phyloP scores from a whole-genome alignment of 2,329 filamentous ascomycete species.

The Fusarium cyanostomum region DNA sequence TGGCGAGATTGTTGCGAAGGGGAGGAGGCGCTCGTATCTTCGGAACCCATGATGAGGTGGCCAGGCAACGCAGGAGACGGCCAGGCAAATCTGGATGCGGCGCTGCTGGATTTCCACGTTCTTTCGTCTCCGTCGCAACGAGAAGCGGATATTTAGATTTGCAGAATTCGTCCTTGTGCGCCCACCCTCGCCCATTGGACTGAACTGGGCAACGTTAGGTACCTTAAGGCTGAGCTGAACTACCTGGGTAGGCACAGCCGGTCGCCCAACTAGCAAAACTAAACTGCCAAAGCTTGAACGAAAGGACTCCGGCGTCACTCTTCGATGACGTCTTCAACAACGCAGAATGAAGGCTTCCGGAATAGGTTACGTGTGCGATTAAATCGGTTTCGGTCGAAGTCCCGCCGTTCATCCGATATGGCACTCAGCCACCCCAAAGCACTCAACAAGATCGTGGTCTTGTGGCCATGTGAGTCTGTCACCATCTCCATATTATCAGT shows the following conservation, averaged over 20 bases:
- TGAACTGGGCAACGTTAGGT: too few relatives aligned
- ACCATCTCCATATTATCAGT: too few relatives aligned
- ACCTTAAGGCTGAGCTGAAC: neutral
- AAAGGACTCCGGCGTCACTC: neutral
- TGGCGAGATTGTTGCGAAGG: too few relatives aligned
- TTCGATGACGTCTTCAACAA: neutral
- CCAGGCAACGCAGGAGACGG: neutral
- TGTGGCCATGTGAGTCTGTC: too few relatives aligned
- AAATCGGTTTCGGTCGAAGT: neutral
- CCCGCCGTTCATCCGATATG: neutral
- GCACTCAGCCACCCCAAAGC: neutral
- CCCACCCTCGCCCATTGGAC: too few relatives aligned
- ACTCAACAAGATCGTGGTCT: too few relatives aligned
- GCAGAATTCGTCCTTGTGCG: neutral
- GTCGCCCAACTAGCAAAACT: neutral
- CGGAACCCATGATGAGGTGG: neutral
- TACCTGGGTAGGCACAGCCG: neutral
- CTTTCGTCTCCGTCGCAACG: neutral
- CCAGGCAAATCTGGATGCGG: neutral
- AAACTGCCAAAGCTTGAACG: neutral
- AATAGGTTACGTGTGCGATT: neutral
- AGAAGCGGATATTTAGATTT: too few relatives aligned
- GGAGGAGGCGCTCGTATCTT: neutral
- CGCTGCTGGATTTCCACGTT: neutral
- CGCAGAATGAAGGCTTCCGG: neutral